A percentile compares a stretch with the other conserved stretches of the same genome.
Conservation (phyloP, 2,329 filamentous ascomycete genomes). For the Pestalotiopsis sp. region DNA sequence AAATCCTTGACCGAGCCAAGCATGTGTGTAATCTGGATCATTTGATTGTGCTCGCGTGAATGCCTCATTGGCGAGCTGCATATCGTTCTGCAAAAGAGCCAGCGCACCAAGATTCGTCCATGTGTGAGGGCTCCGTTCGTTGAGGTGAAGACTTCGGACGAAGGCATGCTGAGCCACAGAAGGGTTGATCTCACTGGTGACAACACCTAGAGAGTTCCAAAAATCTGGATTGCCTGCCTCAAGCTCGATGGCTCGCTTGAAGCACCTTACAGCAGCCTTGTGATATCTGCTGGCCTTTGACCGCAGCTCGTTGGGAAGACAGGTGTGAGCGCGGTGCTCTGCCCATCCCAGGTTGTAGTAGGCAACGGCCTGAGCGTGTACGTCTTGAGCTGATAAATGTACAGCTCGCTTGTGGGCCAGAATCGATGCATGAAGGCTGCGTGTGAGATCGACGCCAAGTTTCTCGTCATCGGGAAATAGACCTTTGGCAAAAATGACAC, state of each 20-base stretch:
- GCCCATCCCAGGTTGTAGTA: conserved; percentile 98
- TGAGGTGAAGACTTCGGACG: conserved; percentile 87
- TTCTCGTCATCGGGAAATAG: conserved; percentile 50
- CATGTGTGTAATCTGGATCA: conserved; percentile 90
- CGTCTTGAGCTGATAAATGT: conserved; percentile 69
- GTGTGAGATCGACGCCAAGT: conserved; percentile 53
- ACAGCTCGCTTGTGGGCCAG: conserved; percentile 88
- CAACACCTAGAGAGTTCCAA: conserved; percentile 94
- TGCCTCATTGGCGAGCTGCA: conserved; percentile 83
- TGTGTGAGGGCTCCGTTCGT: conserved; percentile 79
- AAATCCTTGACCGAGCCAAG: conserved; percentile 92
- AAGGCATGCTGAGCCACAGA: conserved; percentile 92
- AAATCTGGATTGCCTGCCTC: conserved; percentile 95
- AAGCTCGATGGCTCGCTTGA: conserved; percentile 94
- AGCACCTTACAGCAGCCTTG: conserved; percentile 82
- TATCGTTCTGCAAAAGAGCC: conserved; percentile 82
- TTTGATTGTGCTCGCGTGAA: conserved; percentile 91
- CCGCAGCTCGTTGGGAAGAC: conserved; percentile 53
- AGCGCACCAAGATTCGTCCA: conserved; percentile 93
- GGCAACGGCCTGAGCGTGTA: conserved; percentile 89
- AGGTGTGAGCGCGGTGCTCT: conserved; percentile 79
- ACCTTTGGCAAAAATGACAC: conserved; percentile 46
- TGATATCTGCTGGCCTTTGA: conserved; percentile 70
- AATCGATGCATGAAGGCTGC: conserved; percentile 72
- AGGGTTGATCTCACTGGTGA: conserved; percentile 83